phyloP scores from a whole-genome alignment of 1,284 basidiomycete species.

The Ustilago crameri region DNA sequence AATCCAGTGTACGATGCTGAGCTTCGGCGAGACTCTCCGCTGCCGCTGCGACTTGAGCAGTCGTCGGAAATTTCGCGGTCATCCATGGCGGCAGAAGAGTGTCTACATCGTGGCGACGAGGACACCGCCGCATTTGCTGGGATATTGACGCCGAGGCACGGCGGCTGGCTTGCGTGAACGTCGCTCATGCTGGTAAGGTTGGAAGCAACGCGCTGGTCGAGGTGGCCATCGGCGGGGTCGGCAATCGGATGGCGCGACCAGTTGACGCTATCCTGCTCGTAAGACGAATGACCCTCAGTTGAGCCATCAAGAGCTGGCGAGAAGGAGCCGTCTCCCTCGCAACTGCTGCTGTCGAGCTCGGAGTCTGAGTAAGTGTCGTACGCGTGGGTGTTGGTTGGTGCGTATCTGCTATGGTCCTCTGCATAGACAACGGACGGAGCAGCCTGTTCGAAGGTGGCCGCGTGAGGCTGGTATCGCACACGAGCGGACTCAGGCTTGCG shows the following conservation, averaged over 20 bases:
- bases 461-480: constrained; percentile 33
- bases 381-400: constrained; percentile 9
- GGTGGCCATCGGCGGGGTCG: constrained; percentile 12
- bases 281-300: constrained; percentile 15
- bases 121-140: constrained; percentile 13
- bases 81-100: constrained; percentile 28
- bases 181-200: constrained; percentile 42
- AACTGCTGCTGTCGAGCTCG: constrained; percentile 47
- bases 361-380: constrained; percentile 45
- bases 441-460: constrained; percentile 26
- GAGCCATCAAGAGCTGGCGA: constrained; percentile 32
- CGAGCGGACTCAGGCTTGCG: constrained; percentile 34
- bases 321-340: constrained; percentile 43
- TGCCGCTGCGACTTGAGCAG: constrained; percentile 51
- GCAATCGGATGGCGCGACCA: constrained; percentile 34
- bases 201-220: constrained; percentile 13
- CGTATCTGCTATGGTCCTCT: constrained; percentile 13
- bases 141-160: constrained; percentile 25
- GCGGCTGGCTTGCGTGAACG: constrained; percentile 22
- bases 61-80: constrained; percentile 47
- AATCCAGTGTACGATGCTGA: constrained; percentile 57
- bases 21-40: constrained; percentile 47
- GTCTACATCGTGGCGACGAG: constrained; percentile 14
- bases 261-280: constrained; percentile 29
- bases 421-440: constrained; percentile 22